These are phyloP conservation scores for Ambrosia artemisiifolia DNA, from an alignment of 129 eudicot species.

Conservation along the genomic window DNA sequence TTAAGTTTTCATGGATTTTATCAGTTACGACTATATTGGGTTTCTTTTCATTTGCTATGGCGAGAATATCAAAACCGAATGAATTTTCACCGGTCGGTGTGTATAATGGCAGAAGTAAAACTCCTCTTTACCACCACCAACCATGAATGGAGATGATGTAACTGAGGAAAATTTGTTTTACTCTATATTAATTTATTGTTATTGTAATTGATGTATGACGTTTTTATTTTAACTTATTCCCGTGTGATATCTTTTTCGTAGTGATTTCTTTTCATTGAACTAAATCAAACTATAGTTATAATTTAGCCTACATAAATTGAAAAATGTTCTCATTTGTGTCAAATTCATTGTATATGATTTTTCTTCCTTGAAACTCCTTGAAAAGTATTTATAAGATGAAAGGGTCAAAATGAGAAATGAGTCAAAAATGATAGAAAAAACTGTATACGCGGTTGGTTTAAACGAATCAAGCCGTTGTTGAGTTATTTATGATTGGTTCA, in stretches of 20 bases:
- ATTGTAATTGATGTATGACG: constrained; percentile 19
- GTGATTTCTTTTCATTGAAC: constrained; percentile 14
- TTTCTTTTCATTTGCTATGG: no score
- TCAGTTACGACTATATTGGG: no score
- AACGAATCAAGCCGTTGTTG: no score
- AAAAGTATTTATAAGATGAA: constrained; percentile 7
- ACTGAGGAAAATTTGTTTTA: background rate
- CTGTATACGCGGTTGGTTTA: no score
- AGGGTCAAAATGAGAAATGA: background rate
- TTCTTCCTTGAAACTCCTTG: background rate
- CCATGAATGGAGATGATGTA: constrained; percentile 22
- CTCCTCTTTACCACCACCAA: constrained; percentile 14
- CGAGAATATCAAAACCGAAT: no score
- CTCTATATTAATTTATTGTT: constrained; percentile 5
- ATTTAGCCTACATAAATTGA: constrained; percentile 14
- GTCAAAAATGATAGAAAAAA: background rate
- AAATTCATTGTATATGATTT: background rate
- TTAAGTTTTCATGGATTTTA: no score
- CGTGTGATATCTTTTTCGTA: constrained; percentile 19
- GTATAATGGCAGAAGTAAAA: no score
- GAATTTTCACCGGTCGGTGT: no score
- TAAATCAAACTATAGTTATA: constrained; percentile 13
- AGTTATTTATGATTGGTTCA: no score
- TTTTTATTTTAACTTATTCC: constrained; percentile 26
- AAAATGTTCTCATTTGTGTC: constrained; percentile 1